Evolutionary conservation across 495 filamentous ascomycete species (phyloP), one percentile per base, ranked within the genome.

Genomic region (Tuber borchii): DNA sequence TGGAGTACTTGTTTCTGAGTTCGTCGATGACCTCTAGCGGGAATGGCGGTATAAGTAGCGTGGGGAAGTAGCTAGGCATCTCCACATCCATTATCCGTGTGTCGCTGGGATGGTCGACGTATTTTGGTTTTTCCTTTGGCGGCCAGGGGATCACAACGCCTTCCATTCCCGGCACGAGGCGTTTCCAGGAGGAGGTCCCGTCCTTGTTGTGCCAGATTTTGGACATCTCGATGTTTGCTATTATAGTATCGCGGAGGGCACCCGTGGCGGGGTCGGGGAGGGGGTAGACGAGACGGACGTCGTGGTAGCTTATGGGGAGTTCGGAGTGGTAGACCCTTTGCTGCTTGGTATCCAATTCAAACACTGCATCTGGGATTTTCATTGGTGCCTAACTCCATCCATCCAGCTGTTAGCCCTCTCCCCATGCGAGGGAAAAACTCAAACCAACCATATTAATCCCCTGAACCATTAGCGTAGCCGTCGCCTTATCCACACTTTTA

Each of bases 1-100:
- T 89, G 76, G 88, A 90, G 88, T 91, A 97, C 80, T 91, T 92
- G 85, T 91, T 91, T 77, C 95, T 87, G 83, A 97, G 86, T 86
- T 98, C 95, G 83, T 97, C 92, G 78, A 98, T 88, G 45, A 97
- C 88, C 40, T 82, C 86, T 69, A 85, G 83, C 40, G 95, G 93
- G 87, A 97, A 92, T n/a, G 95, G 95, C 26, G 91, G 87, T 19
- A 86, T 83, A 3, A 92, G 85, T 19, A 97, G 84, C 20, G 90
- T 92, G 0, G 94, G 94, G 17, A 89, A 84, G 85, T 90, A 97
- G 14, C 92, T 95, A 73, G 83, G 85, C 22, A 88, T 87, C 77
- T 97, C 93, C 73, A 93, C 92, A 73, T 92, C 89, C 83, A 90
- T 88, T 71, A 92, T 90, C 61, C 90, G 83, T 1, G 94, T 97